Base-by-base conservation (phyloP, 2,329 filamentous ascomycete genomes). In the Sphaerulina populicola region DNA sequence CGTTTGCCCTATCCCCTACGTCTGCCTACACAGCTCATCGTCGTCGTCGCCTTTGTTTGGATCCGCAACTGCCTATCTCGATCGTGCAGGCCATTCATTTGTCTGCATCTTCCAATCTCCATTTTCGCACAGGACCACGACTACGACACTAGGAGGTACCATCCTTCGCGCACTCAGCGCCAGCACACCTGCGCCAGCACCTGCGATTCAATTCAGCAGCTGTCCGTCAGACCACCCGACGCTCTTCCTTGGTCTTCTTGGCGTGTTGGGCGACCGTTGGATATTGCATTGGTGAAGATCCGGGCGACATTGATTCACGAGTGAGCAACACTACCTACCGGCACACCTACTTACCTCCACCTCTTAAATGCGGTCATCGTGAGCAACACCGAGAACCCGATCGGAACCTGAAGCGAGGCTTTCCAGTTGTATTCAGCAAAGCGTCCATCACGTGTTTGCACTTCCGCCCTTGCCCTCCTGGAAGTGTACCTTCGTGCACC, bases 151-250 rank as follows among this genome's bases (percentile, higher is more conserved):
- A n/a, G n/a, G n/a, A n/a, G n/a, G n/a, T n/a, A 40, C 11, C 23
- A 44, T 38, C 37, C 38, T 40, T 49, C 37, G 21, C 14, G 14
- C 40, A 18, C 39, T 42, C 46, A 46, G 21, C 46, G 27, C 31
- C 31, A 14, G 31, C 36, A 46, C 35, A 44, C 21, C 21, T 40
- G 33, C 51, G 36, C 36, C 46, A 27, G 23, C 15, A n/a, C 23
- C 45, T 48, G 47, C 42, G 15, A 42, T 18, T 46, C 42, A 41
- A 42, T 18, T 46, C 42, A 41, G 36, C 46, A 42, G 51, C 42
- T 37, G 29, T 27, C 31, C 7, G 42, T 49, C 51, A 47, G 42
- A 15, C 35, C 36, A 14, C 18, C 18, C 4, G 18, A 18, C 11
- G 27, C 8, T 14, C 12, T n/a, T 31, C 9, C 46, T 45, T 41